Evolutionary conservation across 306 rosid species (phyloP), one percentile per base, ranked within the genome.

Genomic region (Luffa acutangula): DNA sequence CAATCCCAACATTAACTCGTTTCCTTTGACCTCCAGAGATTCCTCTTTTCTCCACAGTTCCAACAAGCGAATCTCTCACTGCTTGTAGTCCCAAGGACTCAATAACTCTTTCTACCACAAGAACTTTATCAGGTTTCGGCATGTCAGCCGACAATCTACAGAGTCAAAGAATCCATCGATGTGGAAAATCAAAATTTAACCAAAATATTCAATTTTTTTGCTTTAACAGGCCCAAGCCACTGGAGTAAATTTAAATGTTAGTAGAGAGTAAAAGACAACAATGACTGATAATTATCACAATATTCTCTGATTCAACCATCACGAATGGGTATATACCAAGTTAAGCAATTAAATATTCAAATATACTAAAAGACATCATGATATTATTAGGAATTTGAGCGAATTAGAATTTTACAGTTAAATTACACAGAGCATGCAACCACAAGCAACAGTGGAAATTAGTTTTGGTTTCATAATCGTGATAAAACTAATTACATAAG

Each of bases 41-140:
- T 66, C 97, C 97, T 84, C 97, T 82, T 73, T 56, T 87, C 81
- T 92, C 97, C 80, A 92, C 87, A 14, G 97, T 92, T 42, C 97
- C 97, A 74, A 92, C 97, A 39, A 90, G 82, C 74, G 97, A 92
- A 85, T 92, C 97, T 78, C 97, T 90, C 66, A 92, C 84, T 77
- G 89, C 86, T 67, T 89, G 92, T n/a, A 92, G 89, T 79, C 97
- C 97, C 85, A 92, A 85, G 63, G 93, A 81, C 86, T 92, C 97
- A 33, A 92, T 92, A 59, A 88, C 93, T 90, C 94, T 90, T 86
- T 92, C 97, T 79, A 92, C 90, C 77, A 92, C 89, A 73, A 92
- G 86, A 82, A 92, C 97, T 87, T 92, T 92, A 85, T 92, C 97
- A 43, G 94, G 89, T 81, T 90, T 92, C 80, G 92, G 90, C 93